Percentiles rank a stretch among this genome's conserved stretches.
Conservation (phyloP, 2,329 filamentous ascomycete genomes). For the Microcyclospora tardicrescens region DNA sequence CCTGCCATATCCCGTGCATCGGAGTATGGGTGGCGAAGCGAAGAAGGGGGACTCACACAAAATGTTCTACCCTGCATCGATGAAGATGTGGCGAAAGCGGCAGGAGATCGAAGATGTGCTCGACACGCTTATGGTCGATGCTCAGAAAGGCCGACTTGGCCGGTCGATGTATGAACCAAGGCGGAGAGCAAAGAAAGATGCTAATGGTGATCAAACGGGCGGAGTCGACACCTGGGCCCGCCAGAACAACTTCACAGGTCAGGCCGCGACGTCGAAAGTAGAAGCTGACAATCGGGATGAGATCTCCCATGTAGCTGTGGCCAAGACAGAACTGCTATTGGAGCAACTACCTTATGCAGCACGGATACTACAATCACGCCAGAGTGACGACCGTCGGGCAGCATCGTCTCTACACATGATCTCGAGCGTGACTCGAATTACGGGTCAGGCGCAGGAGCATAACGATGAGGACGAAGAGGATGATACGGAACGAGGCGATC, state of each 20-base stretch:
- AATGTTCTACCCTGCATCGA: constrained; percentile 82
- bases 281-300: neutral
- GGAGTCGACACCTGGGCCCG: constrained; percentile 15
- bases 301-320: constrained; percentile 27
- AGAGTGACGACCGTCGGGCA: constrained; percentile 4
- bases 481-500: constrained; percentile 20
- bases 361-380: constrained; percentile 39
- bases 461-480: constrained; percentile 11
- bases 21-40: constrained; percentile 26
- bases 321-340: constrained; percentile 61
- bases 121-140: constrained; percentile 52
- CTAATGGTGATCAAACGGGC: neutral
- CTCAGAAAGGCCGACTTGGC: constrained; percentile 30
- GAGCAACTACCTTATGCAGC: constrained; percentile 80
- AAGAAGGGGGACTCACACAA: constrained; percentile 51
- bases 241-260: constrained; percentile 1
- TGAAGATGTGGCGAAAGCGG: constrained; percentile 69
- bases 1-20: constrained; percentile 73
- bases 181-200: neutral
- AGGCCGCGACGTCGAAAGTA: neutral
- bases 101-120: constrained; percentile 70
- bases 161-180: neutral
- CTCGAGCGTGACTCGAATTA: constrained; percentile 51
- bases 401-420: constrained; percentile 47
- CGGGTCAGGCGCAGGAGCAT: constrained; percentile 4